These are phyloP conservation scores for Ophiostoma montium DNA, from an alignment of 2,329 filamentous ascomycete species.

Conservation along the genomic window DNA sequence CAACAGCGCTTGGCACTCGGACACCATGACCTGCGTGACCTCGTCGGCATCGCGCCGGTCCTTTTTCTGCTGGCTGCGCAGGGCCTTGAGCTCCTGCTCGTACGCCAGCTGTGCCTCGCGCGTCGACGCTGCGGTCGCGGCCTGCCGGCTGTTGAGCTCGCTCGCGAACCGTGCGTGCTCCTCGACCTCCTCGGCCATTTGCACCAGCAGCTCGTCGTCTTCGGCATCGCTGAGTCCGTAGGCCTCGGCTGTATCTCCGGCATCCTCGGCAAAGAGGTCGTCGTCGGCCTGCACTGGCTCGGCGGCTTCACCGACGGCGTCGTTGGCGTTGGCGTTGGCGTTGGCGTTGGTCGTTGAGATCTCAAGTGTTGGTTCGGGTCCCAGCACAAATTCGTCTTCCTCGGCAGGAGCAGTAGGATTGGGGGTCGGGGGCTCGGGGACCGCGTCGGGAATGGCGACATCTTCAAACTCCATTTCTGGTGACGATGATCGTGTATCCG, in stretches of 20 bases:
- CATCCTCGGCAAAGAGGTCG: conserved; percentile 14
- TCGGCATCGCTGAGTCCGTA: conserved; percentile 73
- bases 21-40: conserved; percentile 90
- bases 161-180: conserved; percentile 90
- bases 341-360: not conserved
- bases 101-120: conserved; percentile 62
- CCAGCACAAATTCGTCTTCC: not conserved
- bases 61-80: conserved; percentile 91
- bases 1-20: conserved; percentile 84
- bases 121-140: not conserved
- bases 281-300: conserved; percentile 12
- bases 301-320: not conserved
- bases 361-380: not conserved
- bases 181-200: conserved; percentile 79
- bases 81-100: conserved; percentile 70
- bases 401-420: not conserved
- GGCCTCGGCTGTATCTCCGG: conserved; percentile 30
- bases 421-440: conserved; percentile 5
- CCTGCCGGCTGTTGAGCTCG: conserved; percentile 48
- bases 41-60: conserved; percentile 93
- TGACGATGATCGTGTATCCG: conserved; percentile 12
- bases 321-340: not conserved
- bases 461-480: conserved; percentile 25
- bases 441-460: conserved; percentile 15
- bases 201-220: conserved; percentile 75